phyloP scores from a whole-genome alignment of 768 basidiomycete species.

The Kwoniella newhampshirensis region DNA sequence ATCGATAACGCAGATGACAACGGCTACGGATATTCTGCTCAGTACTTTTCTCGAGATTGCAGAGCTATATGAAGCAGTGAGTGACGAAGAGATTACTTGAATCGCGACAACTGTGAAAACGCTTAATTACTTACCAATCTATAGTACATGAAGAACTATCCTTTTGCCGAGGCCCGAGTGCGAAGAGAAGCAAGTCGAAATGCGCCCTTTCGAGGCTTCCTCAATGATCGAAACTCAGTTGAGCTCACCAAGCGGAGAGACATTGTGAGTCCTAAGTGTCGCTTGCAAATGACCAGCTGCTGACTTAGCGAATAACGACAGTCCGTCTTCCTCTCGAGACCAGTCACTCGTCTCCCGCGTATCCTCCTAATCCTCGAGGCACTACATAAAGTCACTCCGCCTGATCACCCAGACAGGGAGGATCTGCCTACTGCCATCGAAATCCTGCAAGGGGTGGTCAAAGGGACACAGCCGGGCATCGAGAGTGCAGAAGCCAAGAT shows the following conservation, averaged over 20 bases:
- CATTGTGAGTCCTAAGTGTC: constrained; percentile 53
- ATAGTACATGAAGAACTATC: constrained; percentile 62
- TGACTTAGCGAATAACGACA: constrained; percentile 69
- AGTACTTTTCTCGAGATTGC: constrained; percentile 30
- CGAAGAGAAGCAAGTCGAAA: constrained; percentile 73
- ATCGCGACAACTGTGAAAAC: background rate
- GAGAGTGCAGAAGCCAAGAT: constrained; percentile 87
- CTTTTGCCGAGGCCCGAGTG: constrained; percentile 77
- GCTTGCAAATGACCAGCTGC: constrained; percentile 39
- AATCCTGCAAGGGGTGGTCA: constrained; percentile 70
- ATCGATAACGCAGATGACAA: constrained; percentile 27
- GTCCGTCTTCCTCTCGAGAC: constrained; percentile 69
- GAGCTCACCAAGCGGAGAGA: constrained; percentile 41
- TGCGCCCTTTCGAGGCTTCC: constrained; percentile 65
- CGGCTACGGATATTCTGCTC: constrained; percentile 41
- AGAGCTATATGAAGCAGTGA: constrained; percentile 39
- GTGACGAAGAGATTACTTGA: constrained; percentile 6
- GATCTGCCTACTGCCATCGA: constrained; percentile 69
- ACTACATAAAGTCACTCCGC: constrained; percentile 61
- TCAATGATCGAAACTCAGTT: constrained; percentile 50
- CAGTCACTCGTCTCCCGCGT: constrained; percentile 83
- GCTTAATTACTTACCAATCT: background rate
- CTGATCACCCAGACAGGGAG: constrained; percentile 75
- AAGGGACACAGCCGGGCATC: constrained; percentile 78
- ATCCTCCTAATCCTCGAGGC: constrained; percentile 72